phyloP scores from a whole-genome alignment of 768 basidiomycete genomes.

The Glaciozyma antarctica region DNA sequence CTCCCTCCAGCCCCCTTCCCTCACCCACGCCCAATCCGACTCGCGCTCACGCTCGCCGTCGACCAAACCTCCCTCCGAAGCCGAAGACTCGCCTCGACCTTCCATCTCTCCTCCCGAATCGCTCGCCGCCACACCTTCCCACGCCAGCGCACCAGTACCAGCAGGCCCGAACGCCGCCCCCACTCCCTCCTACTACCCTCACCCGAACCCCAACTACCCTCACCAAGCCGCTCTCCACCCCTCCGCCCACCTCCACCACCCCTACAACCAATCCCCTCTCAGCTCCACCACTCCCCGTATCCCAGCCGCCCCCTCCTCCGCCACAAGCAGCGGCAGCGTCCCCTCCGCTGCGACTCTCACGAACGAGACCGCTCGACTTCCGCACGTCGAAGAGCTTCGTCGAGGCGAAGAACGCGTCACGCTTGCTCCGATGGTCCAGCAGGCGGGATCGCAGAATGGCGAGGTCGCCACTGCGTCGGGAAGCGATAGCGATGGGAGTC shows the following conservation, averaged over 20 bases:
- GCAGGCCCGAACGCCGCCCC: not conserved
- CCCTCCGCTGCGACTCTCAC: not conserved
- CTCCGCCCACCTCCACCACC: constrained; percentile 14
- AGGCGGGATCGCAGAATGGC: too few species aligned
- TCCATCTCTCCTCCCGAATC: not conserved
- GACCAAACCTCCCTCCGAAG: not conserved
- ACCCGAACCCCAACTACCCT: constrained; percentile 15
- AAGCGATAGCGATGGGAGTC: too few species aligned
- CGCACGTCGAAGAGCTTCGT: not conserved
- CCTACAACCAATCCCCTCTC: constrained; percentile 24
- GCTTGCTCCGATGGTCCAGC: not conserved
- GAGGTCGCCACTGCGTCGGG: too few species aligned
- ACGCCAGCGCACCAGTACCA: not conserved
- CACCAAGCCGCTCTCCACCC: constrained; percentile 1
- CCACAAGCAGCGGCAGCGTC: not conserved
- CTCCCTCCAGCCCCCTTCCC: constrained; percentile 3
- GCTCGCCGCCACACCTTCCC: constrained; percentile 5
- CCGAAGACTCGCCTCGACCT: not conserved
- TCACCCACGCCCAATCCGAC: constrained; percentile 28
- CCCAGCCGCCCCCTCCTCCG: not conserved
- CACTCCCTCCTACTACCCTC: constrained; percentile 16
- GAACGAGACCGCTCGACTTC: not conserved
- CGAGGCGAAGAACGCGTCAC: not conserved
- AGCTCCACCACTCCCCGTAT: not conserved
- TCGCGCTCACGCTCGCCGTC: constrained; percentile 20